Evolutionary conservation across 257 asterid genomes (phyloP).

Genomic region (Primulina eburnea): DNA sequence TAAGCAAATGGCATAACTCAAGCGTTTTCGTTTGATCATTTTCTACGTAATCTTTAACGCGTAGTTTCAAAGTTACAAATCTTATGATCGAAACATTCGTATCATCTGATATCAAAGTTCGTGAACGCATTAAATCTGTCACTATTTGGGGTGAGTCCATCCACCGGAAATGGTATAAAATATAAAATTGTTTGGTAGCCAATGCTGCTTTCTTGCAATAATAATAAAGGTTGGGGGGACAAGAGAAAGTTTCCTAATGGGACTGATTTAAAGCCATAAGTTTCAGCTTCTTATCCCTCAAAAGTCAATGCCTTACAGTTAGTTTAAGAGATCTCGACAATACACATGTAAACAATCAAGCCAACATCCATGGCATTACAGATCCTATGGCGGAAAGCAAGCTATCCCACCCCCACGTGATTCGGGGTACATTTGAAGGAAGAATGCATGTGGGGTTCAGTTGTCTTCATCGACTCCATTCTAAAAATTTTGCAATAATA

Average conservation of each 20-base stretch:
- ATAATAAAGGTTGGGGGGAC: not conserved
- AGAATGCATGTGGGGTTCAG: not conserved
- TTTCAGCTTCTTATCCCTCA: not conserved
- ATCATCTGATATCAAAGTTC: no score
- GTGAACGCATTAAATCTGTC: no score
- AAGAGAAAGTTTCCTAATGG: not conserved
- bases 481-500: not conserved
- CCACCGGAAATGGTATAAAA: no score
- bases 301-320: not conserved
- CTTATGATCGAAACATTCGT: no score
- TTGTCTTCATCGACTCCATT: not conserved
- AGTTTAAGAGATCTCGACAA: not conserved
- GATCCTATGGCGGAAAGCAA: not conserved
- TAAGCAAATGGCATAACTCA: no score
- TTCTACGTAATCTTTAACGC: no score
- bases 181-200: not conserved
- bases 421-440: not conserved
- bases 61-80: no score
- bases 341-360: not conserved
- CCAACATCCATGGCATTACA: not conserved
- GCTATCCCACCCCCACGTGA: not conserved
- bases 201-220: not conserved
- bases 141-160: no score
- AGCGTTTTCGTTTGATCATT: no score
- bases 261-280: not conserved